Evolutionary conservation across 2,329 filamentous ascomycete genomes (phyloP), one percentile per base, ranked within the genome.

Genomic region (Phaeosphaeria sp.): DNA sequence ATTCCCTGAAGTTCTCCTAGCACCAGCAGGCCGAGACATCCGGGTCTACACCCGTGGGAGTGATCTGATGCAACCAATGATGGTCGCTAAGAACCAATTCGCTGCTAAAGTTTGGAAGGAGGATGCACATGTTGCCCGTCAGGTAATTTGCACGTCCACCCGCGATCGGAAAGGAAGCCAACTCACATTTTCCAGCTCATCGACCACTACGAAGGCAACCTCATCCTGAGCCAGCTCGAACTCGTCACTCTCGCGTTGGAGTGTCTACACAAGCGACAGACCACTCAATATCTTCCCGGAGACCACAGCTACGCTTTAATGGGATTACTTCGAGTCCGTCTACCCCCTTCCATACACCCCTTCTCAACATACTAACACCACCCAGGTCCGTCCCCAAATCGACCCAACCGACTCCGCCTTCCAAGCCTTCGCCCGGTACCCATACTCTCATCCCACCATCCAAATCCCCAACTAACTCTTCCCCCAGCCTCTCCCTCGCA

Each of bases 261-360:
- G 30, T 83, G 80, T 58, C 70, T 83, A 7, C 70, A 77, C 9
- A 70, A 70, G 18, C 74, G 80, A 9, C 54, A 74, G 2, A 81
- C 77, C 0, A 67, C 67, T 1, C 64, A 77, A 48, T 77, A 78
- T 52, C 72, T 74, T 11, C 60, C 61, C 0, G 80, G 79, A 1
- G 81, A 83, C 52, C 68, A 79, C 8, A 74, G 77, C 7, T 83
- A 83, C 46, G 80, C 79, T 0, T 64, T 83, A 24, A 83, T 82
- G 80, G 81, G 81, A 2, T 72, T 83, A 9, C 60, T 79, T 2
- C 71, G 79, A 6, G 72, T 77, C 17, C 43, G 49, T 36, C 15
- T 13, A 36, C 30, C 30, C 15, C 33, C 8, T 36, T 8, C 17
- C 18, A 36, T 36, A 33, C 22, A 20, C 43, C 33, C 11, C 25